phyloP scores from a whole-genome alignment of 345 rosid species.

The Jatropha curcas region DNA sequence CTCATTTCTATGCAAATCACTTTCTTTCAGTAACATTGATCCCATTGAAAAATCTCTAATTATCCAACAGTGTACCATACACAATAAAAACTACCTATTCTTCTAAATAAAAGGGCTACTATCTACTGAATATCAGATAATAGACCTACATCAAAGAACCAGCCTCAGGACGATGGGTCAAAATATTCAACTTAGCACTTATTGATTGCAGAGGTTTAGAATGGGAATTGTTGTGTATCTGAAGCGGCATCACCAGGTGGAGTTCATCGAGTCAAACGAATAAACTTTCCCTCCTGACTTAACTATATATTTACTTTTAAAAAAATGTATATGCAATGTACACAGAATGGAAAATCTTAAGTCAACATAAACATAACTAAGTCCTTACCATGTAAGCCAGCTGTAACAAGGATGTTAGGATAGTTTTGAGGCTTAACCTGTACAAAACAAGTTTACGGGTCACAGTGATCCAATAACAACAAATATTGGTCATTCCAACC shows the following conservation, averaged over 20 bases:
- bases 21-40: not conserved
- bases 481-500: not conserved
- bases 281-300: not conserved
- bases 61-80: too few relatives aligned
- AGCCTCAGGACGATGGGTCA: not conserved
- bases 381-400: conserved; percentile 81
- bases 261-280: not conserved
- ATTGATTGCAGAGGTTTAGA: not conserved
- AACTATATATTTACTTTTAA: not conserved
- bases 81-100: too few relatives aligned
- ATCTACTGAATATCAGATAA: too few relatives aligned
- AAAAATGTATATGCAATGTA: not conserved
- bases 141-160: not conserved
- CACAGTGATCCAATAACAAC: not conserved
- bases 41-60: too few relatives aligned
- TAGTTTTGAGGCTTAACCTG: conserved; percentile 80
- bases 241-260: not conserved
- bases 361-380: not conserved
- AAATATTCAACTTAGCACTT: not conserved
- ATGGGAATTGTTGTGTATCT: not conserved
- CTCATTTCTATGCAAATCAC: not conserved
- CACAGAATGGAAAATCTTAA: not conserved
- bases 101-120: not conserved
- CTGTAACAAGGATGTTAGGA: conserved; percentile 77
- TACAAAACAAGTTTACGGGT: conserved; percentile 11